Base-by-base conservation (phyloP, 2,329 filamentous ascomycete genomes). In the Elsinoe necatrix region DNA sequence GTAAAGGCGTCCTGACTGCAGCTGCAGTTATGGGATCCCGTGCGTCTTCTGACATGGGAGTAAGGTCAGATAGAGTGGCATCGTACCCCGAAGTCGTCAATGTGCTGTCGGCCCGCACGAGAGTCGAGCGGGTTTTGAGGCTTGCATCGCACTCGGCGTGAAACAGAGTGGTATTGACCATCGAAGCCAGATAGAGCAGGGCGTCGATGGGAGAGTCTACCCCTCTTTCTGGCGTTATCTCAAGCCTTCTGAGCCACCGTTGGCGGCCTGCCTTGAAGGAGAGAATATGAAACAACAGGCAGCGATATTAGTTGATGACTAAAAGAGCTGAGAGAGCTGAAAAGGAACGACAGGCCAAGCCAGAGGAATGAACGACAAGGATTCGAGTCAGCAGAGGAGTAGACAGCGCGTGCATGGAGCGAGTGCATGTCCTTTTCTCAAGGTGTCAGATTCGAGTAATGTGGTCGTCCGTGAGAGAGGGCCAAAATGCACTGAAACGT, bases 401-500 rank as follows among this genome's bases (percentile, higher is more conserved):
- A 34, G 29, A 39, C 29, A 23, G 48, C 48, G 34, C 18, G 31
- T 52, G 29, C 45, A 47, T 42, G 42, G 27, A 47, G 42, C 42
- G 42, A 47, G 21, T 18, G 42, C 9, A 34, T 16, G 45, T 52
- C 18, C 39, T 39, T 52, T 39, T 52, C 48, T 52, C 20, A 25
- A 52, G 48, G 29, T 52, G 48, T 52, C 48, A 52, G 48, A 52
- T 52, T 52, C 37, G 48, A 52, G 29, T 52, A 52, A 37, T 45
- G 41, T 45, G 41, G 41, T 45, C 18, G 41, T 45, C 41, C 41
- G 41, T 45, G 41, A 45, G 21, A 23, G 41, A 45, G 41, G 41
- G 34, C 29, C n/a, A 37, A 29, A 37, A 37, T 18, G 5, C 18
- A 34, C 25, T 34, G 48, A 52, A 52, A 52, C 48, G 48, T 29